Evolutionary conservation across 2,329 filamentous ascomycete genomes (phyloP), one percentile per base, ranked within the genome.

Genomic region (Macroventuria anomochaeta): DNA sequence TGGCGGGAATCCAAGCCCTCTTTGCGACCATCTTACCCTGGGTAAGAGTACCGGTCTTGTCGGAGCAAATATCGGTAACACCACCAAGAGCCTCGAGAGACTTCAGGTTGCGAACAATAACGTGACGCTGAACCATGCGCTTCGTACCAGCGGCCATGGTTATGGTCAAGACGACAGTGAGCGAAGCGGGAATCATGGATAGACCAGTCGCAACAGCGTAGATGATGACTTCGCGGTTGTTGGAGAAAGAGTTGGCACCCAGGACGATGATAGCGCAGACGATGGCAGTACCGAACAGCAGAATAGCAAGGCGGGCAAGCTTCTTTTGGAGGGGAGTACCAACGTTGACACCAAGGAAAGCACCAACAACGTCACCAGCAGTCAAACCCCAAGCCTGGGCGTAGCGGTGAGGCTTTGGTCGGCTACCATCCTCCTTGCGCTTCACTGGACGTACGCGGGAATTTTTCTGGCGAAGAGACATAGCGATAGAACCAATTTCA

Each of bases 401-500:
- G 28, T 72, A 69, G 31, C 72, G 68, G 52, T 72, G 68, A 4
- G 63, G 62, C 25, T 64, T 61, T 5, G 69, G 68, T 36, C 51
- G 39, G n/a, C 60, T 63, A 11, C 70, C 70, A 28, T 69, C 59
- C 11, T 57, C 53, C 51, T 71, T 76, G 32, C 76, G 73, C 69
- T 79, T 79, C 39, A 78, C 75, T 3, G 67, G 70, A 37, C 77
- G 64, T 41, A 58, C 60, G 56, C 65, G 66, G 3, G 63, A 67
- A 7, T 58, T 57, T 53, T 81, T 81, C 29, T 83, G 81, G 37
- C 85, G 83, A 21, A 92, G 80, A 50, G 88, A 76, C 46, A 84
- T 82, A 17, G 88, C 88, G 59, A 91, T 90, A 59, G 84, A 84
- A 53, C 88, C 88, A 46, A 91, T 88, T 67, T 90, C 86, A 11